Evolutionary conservation across 176 grass and related monocot genomes (phyloP).

Genomic region (Tillandsia fasciculata): DNA sequence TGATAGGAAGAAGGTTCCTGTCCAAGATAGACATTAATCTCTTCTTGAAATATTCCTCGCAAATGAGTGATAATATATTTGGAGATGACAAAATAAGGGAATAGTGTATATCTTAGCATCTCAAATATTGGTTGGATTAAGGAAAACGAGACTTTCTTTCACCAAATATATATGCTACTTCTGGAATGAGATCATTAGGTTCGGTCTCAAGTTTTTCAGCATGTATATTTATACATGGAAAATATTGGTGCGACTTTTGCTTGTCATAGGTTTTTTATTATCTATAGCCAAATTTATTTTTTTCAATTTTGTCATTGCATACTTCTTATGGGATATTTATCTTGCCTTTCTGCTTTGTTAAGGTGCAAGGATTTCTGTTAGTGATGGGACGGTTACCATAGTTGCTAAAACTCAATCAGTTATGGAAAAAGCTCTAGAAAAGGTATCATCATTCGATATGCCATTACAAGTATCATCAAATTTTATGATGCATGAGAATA

Average conservation of each 20-base stretch:
- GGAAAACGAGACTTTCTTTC: background rate
- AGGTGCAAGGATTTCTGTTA: conserved; percentile 86
- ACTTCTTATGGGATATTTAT: background rate
- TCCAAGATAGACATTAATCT: too few species aligned
- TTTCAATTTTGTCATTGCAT: conserved; percentile 2
- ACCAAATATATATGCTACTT: background rate
- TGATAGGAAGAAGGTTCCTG: too few species aligned
- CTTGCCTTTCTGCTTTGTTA: conserved; percentile 22
- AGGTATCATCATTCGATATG: conserved; percentile 41
- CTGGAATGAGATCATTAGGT: too few species aligned
- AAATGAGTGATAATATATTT: too few species aligned
- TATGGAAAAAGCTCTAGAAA: conserved; percentile 86
- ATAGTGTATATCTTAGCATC: background rate
- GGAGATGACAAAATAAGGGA: background rate
- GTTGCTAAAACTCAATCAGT: conserved; percentile 87
- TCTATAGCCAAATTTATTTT: background rate
- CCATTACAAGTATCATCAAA: background rate
- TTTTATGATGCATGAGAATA: background rate
- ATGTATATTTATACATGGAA: background rate
- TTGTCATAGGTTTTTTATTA: background rate
- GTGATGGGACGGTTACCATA: conserved; percentile 85
- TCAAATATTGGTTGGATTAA: background rate
- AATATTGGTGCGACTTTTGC: background rate
- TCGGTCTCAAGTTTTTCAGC: background rate
- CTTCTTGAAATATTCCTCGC: too few species aligned